phyloP scores from a whole-genome alignment of 805 yeast genomes.

The Pichia exigua region DNA sequence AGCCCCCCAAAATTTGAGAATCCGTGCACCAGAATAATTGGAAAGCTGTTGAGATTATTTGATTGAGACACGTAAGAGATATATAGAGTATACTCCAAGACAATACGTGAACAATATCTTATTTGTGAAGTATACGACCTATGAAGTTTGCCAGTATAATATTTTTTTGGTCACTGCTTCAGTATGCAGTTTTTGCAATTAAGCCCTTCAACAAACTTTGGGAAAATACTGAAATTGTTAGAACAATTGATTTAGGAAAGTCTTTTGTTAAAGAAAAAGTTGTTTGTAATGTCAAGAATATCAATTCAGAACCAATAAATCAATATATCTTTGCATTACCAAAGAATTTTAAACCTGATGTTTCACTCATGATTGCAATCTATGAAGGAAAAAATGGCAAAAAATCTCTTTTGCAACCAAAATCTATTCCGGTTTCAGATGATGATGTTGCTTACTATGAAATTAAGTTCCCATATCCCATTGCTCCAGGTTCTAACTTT shows the following conservation, averaged over 20 bases:
- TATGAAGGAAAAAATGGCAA: slow-evolving; percentile 14
- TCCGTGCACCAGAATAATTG: neutral
- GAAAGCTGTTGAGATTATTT: neutral
- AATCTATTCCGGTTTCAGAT: slow-evolving; percentile 7
- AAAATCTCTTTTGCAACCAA: slow-evolving; percentile 17
- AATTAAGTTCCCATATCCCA: slow-evolving; percentile 52
- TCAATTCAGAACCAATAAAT: slow-evolving; percentile 42
- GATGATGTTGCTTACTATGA: slow-evolving; percentile 34
- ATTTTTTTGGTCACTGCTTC: neutral
- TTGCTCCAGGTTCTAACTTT: slow-evolving; percentile 52
- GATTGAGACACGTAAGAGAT: neutral
- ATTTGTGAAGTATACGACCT: neutral
- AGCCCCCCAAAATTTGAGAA: neutral
- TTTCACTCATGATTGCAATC: slow-evolving; percentile 22
- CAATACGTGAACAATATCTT: neutral
- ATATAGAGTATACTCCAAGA: neutral
- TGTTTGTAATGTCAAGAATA: slow-evolving; percentile 51
- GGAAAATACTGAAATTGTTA: slow-evolving; percentile 51
- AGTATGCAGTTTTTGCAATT: neutral
- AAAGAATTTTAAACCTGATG: slow-evolving; percentile 25
- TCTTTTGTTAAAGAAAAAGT: slow-evolving; percentile 59
- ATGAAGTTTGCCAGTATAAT: neutral
- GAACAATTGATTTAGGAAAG: slow-evolving; percentile 56
- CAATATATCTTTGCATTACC: slow-evolving; percentile 58
- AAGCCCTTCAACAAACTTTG: slow-evolving; percentile 27